Conservation (phyloP, 1,284 basidiomycete species). For the Ganoderma leucocontextum region DNA sequence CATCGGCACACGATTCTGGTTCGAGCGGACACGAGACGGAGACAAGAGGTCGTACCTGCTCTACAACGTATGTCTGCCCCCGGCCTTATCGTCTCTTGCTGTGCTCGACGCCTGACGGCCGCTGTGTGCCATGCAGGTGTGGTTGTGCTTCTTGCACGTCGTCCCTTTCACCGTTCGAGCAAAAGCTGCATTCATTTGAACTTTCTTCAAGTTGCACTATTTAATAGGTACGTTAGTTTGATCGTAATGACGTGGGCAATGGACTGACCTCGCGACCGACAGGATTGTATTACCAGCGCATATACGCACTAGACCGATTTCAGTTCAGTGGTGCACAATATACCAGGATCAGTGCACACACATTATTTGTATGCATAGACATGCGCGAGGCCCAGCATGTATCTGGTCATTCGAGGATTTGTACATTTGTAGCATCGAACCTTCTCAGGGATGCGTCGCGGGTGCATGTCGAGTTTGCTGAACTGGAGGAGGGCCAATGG, state of each 20-base stretch:
- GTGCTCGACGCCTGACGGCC: neutral
- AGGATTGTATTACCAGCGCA: neutral
- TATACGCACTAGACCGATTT: neutral
- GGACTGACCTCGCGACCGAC: neutral
- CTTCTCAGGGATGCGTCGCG: too few relatives aligned
- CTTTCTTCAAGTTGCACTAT: neutral
- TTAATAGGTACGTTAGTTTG: neutral
- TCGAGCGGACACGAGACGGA: neutral
- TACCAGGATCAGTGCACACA: too few relatives aligned
- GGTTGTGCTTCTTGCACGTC: conserved; percentile 1
- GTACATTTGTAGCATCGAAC: too few relatives aligned
- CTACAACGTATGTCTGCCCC: conserved; percentile 12
- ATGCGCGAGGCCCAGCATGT: neutral
- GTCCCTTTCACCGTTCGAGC: neutral
- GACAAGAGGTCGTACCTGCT: conserved; percentile 8
- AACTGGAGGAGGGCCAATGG: too few relatives aligned
- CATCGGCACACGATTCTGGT: neutral
- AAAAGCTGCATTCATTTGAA: neutral
- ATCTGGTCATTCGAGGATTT: neutral
- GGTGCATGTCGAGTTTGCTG: too few relatives aligned
- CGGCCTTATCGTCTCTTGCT: neutral
- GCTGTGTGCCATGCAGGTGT: neutral
- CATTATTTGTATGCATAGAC: too few relatives aligned
- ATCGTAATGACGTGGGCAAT: neutral
- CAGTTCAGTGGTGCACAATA: too few relatives aligned